Conservation (phyloP, 2,329 filamentous ascomycete genomes). For the Chrysosphaeria jannelii region DNA sequence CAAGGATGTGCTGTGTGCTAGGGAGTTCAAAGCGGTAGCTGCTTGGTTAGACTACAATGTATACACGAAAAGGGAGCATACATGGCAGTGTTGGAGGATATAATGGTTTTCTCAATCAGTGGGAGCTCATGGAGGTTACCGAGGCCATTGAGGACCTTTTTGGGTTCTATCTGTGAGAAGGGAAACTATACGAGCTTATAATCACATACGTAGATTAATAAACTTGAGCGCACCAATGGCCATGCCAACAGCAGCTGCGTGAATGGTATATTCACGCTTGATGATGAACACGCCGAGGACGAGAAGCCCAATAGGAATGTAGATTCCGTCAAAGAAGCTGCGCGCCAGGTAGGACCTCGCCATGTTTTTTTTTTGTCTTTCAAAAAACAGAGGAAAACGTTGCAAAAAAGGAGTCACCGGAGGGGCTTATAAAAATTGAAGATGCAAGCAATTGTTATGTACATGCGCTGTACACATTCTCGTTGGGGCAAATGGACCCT, state of each 20-base stretch:
- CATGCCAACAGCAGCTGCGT: slow-evolving; percentile 35
- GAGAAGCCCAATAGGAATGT: slow-evolving; percentile 54
- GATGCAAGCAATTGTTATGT: too few relatives aligned
- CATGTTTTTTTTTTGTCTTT: too few relatives aligned
- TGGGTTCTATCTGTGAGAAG: slow-evolving; percentile 17
- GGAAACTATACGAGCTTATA: neutral
- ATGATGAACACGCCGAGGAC: slow-evolving; percentile 47
- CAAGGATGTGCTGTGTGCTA: slow-evolving; percentile 48
- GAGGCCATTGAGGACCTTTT: slow-evolving; percentile 54
- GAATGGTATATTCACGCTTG: slow-evolving; percentile 48
- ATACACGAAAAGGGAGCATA: slow-evolving; percentile 13
- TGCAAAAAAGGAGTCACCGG: too few relatives aligned
- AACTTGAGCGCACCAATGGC: slow-evolving; percentile 42
- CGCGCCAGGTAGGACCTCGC: slow-evolving; percentile 18
- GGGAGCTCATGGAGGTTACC: slow-evolving; percentile 73
- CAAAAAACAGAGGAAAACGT: too few relatives aligned
- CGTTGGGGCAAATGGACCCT: too few relatives aligned
- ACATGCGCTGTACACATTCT: too few relatives aligned
- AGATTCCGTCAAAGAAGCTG: slow-evolving; percentile 48
- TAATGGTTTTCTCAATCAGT: slow-evolving; percentile 76
- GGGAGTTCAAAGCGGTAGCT: slow-evolving; percentile 87
- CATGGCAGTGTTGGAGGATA: slow-evolving; percentile 97
- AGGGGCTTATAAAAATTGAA: too few relatives aligned
- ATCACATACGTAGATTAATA: slow-evolving; percentile 32
- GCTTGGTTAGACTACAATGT: slow-evolving; percentile 1